A percentile compares a stretch with the other conserved stretches of the same genome.
Evolutionary conservation across 257 asterid species (phyloP).

Genomic region (Fraxinus quadrangulata): DNA sequence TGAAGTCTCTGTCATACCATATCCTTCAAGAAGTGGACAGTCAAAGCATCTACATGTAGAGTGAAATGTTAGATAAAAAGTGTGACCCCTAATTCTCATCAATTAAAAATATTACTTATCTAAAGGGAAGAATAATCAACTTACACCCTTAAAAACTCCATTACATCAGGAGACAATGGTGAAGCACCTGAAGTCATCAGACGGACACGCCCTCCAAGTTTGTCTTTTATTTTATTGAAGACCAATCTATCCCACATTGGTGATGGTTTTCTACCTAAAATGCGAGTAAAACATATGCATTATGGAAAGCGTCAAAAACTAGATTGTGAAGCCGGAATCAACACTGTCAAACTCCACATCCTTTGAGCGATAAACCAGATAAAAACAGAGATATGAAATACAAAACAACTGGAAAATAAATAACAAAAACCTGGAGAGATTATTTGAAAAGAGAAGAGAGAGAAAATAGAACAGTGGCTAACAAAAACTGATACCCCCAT

Average conservation of each 20-base stretch:
- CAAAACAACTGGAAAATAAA: background rate
- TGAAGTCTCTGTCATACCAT: constrained; percentile 97
- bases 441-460: background rate
- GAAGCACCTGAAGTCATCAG: constrained; percentile 96
- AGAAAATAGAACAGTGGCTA: background rate
- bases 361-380: constrained; percentile 3
- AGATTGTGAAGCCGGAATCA: constrained; percentile 11
- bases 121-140: constrained; percentile 29
- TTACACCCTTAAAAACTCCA: constrained; percentile 96
- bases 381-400: background rate
- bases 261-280: constrained; percentile 80
- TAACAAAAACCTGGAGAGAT: background rate
- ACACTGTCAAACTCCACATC: background rate
- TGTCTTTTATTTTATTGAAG: constrained; percentile 90
- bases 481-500: too few species aligned
- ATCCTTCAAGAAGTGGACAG: constrained; percentile 81
- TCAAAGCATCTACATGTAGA: constrained; percentile 76
- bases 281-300: constrained; percentile 10
- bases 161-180: constrained; percentile 90
- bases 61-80: constrained; percentile 18
- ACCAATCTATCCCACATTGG: constrained; percentile 98
- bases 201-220: constrained; percentile 93
- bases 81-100: constrained; percentile 18
- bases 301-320: background rate
- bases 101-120: background rate